Base-by-base conservation (phyloP, 1,139 yeast species). In the Schwanniomyces etchellsii region DNA sequence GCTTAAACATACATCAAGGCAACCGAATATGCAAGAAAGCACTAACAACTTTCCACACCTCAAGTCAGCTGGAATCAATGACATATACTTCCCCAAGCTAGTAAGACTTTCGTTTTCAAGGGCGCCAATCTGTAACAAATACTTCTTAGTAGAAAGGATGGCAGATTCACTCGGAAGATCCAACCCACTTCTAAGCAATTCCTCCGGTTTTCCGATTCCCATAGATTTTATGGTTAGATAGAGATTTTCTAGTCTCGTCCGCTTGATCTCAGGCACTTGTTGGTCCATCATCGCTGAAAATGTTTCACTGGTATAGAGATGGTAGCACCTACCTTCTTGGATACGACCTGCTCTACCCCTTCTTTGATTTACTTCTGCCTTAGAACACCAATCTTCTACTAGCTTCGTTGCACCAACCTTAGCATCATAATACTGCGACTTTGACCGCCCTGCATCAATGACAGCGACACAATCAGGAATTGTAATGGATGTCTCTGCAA, bases 341-440 rank as follows among this genome's bases (percentile, higher is more conserved):
- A 89, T 88, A 72, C 98, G 91, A 40, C 98, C 98, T n/a, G 97
- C 93, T 65, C 98, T 84, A 51, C 98, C 98, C 50, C 96, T 69
- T 57, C 98, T 73, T 55, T 91, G 98, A 26, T 77, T 74, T n/a
- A 81, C 80, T 48, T 94, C 96, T 0, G 97, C 96, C 40, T 73
- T 74, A 0, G 97, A 89, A 21, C 89, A 86, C 88, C 95, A 89
- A 3, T 72, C 67, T 48, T 89, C 97, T 3, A 79, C 66, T 26
- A 91, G 65, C 37, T 74, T 74, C 0, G 94, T 80, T 3, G 88
- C 71, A 42, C 83, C 81, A 11, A 77, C 64, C 23, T 60, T 64
- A 0, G 85, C 47, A 45, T 85, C 91, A 48, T 77, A 91, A 25
- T 73, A 70, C 47, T 85, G 74, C 12, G 79, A 77, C 47, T 91